Evolutionary conservation across 129 eudicot species (phyloP), one percentile per base, ranked within the genome.

Genomic region (Arctium minus): DNA sequence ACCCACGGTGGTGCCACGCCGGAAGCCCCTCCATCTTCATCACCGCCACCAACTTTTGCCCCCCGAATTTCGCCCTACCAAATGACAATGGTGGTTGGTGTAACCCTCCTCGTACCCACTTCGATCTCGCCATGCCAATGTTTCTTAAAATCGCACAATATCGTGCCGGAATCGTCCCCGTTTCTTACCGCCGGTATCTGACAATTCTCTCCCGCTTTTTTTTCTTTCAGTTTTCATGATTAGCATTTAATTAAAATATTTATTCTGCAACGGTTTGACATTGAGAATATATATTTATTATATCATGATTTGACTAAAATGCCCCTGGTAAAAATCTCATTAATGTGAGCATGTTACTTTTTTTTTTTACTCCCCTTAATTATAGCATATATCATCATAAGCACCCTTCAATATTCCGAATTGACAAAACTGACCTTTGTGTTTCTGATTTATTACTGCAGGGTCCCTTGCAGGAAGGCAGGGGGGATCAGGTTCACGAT

Each of bases 121-220:
- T 94, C 72, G 98, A 94, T 78, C 97, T 94, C 29, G 93, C 98
- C 12, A 92, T 92, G 98, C 97, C 98, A 7, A 90, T 94, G 98
- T 94, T 94, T 76, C 98, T 92, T 78, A 89, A 86, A 85, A 86
- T 94, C 69, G 98, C 98, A 0, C 81, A 92, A 87, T 94, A 94
- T 82, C 94, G 93, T 1, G 98, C 98, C 60, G 98, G 98, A 82
- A 94, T 94, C n/a, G 98, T 94, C 29, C 98, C 97, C 32, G 97
- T 94, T n/a, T 76, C 85, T 7, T 94, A 74, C 87, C 98, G 98
- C 91, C 74, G 97, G 98, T 94, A 79, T 78, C 27, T 22, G 27
- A 31, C 32, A 6, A 8, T 39, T 77, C 29, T 38, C 68, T 31
- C 31, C 73, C 74, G 31, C 50, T 18, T 46, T 36, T 33, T 33